phyloP scores from a whole-genome alignment of 2,329 filamentous ascomycete species.

The Aspergillus neotritici region DNA sequence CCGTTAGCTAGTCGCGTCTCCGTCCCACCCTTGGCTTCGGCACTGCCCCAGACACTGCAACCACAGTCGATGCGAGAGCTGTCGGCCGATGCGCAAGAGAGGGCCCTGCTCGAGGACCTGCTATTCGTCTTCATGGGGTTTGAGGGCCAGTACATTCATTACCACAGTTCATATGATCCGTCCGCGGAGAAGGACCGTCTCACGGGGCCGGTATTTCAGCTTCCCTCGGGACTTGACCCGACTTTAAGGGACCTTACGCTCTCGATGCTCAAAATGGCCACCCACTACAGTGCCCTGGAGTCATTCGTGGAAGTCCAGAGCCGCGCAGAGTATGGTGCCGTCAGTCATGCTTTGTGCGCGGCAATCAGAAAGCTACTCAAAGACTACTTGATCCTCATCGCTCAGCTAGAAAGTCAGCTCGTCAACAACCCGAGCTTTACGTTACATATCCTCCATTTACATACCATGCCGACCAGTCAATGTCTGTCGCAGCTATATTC shows the following conservation, averaged over 20 bases:
- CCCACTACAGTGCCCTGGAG: conserved; percentile 85
- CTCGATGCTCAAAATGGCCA: conserved; percentile 90
- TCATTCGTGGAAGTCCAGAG: conserved; percentile 93
- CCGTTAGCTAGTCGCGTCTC: conserved; percentile 68
- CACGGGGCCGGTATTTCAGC: conserved; percentile 72
- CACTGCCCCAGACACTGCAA: conserved; percentile 63
- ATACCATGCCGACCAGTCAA: conserved; percentile 82
- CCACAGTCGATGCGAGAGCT: conserved; percentile 64
- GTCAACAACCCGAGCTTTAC: conserved; percentile 86
- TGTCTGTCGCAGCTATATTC: conserved; percentile 88
- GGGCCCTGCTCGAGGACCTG: conserved; percentile 80
- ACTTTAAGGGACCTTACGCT: conserved; percentile 80
- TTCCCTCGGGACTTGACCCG: conserved; percentile 79
- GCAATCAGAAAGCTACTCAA: conserved; percentile 85
- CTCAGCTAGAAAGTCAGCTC: conserved; percentile 88
- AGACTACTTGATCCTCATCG: conserved; percentile 87
- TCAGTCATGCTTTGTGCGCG: conserved; percentile 95
- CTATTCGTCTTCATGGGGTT: conserved; percentile 97
- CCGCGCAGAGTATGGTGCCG: conserved; percentile 83
- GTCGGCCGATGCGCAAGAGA: conserved; percentile 75
- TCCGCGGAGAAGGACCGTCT: conserved; percentile 79
- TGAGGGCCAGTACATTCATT: conserved; percentile 95
- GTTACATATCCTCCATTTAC: conserved; percentile 84
- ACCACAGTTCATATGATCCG: conserved; percentile 74
- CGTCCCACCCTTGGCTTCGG: conserved; percentile 56